Base-by-base conservation (phyloP, 2,329 filamentous ascomycete genomes). In the Tothia fuscella region DNA sequence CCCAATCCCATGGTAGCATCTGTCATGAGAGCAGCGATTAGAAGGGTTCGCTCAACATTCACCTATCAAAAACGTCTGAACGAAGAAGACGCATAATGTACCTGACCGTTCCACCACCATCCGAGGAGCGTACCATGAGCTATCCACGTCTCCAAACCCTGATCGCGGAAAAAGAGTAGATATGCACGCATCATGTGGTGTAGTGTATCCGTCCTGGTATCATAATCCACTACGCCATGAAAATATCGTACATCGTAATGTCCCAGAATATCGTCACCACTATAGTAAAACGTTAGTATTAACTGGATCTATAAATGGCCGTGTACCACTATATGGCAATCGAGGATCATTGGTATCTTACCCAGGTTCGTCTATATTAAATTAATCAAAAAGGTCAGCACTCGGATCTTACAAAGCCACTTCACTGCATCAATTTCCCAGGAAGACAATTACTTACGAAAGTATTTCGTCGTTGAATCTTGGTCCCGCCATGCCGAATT, bases 41-140 rank as follows among this genome's bases (percentile, higher is more conserved):
- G 37, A n/a, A 10, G 17, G 5, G 21, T 28, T 37, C 35, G 12
- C 22, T 12, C 16, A 16, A 24, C 24, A 6, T 19, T 28, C 19
- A 31, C 29, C 38, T 29, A 29, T 10, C 43, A 48, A 47, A n/a
- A 20, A 22, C n/a, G n/a, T n/a, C n/a, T n/a, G 13, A 17, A 10
- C 10, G 32, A 12, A 10, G 16, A 30, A n/a, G 36, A 9, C 7
- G 3, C 13, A n/a, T 3, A 25, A 28, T 47, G n/a, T 57, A 72
- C 70, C 61, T 67, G 67, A 43, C 67, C 67, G 56, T 86, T 89
- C 85, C 85, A 93, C 82, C 82, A 91, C 85, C 85, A 93, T 10
- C 84, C 85, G 17, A 93, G 65, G 38, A 91, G 63, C 4, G 84
- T 87, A 37, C 85, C 85, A 58, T 93, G 85, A 29, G 85, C 84